Base-by-base conservation (phyloP, 345 rosid genomes). In the Lepidium didymum region DNA sequence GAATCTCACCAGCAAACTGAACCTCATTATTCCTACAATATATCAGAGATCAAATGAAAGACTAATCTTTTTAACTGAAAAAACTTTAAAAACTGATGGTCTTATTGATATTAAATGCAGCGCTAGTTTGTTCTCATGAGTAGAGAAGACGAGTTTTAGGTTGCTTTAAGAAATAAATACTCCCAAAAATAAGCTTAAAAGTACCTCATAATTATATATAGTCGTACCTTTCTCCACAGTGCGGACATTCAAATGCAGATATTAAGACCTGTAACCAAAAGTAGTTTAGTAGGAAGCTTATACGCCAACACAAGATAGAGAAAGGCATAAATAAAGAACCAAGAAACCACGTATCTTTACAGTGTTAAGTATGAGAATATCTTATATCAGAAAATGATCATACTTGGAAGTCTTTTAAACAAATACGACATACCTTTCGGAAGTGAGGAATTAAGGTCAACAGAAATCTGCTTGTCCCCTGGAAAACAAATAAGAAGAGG, bases 1-100 rank as follows among this genome's bases (percentile, higher is more conserved):
- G 97, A 65, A 92, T 84, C 83, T 90, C 97, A 25, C 97, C 99
- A 0, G 97, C 99, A 83, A 90, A 93, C 81, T 93, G 97, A 69
- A 91, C 96, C 73, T 93, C 96, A 77, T 90, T 90, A 64, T 93
- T 93, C 87, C 98, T 85, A 61, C 9, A 23, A 52, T 46, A 74
- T 42, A 29, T 51, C 1, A 53, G 19, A 13, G 16, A 36, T 16
- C 7, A 29, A 13, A 13, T 16, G 10, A 35, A 34, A 43, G 34
- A 8, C 43, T 10, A 5, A 25, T 55, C 47, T 62, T 35, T 16
- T 12, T 14, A 34, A 47, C 11, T 23, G 49, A 60, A 2, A 43
- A 27, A 2, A 13, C 44, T 7, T 5, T 29, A 5, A 29, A 27
- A 29, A 29, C 33, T 29, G 33, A 29, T 29, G 7, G 33, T 27